Evolutionary conservation across 2,329 filamentous ascomycete genomes (phyloP).

Genomic region (Hirsutella rhossiliensis): DNA sequence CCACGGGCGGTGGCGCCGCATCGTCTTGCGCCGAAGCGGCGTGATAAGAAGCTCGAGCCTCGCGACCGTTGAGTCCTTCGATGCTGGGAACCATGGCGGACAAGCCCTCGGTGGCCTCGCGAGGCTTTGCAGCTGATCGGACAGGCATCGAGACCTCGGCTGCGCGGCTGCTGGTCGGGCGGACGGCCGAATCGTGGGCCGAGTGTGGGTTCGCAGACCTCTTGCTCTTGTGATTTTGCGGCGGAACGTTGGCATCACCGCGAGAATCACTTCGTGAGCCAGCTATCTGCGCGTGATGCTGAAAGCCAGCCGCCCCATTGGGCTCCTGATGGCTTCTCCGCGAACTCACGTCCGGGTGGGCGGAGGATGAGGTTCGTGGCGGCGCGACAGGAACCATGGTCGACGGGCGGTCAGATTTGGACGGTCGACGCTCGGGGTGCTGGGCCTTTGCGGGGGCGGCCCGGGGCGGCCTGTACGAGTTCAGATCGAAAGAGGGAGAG

Average conservation of each 20-base stretch:
- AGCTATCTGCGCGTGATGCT: slow-evolving; percentile 26
- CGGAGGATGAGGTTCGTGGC: slow-evolving; percentile 75
- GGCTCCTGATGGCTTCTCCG: slow-evolving; percentile 31
- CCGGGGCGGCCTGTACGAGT: slow-evolving; percentile 35
- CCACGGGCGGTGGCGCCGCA: slow-evolving; percentile 31
- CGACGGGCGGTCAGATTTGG: slow-evolving; percentile 39
- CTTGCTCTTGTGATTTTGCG: slow-evolving; percentile 17
- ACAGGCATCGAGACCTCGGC: slow-evolving; percentile 30
- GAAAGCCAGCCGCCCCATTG: slow-evolving; percentile 31
- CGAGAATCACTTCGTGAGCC: slow-evolving; percentile 21
- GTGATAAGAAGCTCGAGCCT: slow-evolving; percentile 11
- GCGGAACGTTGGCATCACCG: slow-evolving; percentile 13
- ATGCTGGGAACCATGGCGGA: slow-evolving; percentile 44
- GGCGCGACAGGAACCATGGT: slow-evolving; percentile 62
- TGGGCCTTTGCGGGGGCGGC: slow-evolving; percentile 27
- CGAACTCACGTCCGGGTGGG: slow-evolving; percentile 30
- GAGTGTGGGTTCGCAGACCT: slow-evolving; percentile 13
- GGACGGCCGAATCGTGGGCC: slow-evolving; percentile 25
- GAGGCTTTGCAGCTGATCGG: slow-evolving; percentile 40
- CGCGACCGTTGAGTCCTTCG: slow-evolving; percentile 18
- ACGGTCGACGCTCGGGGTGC: slow-evolving; percentile 28
- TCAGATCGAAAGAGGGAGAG: slow-evolving; percentile 20
- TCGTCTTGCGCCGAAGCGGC: slow-evolving; percentile 18
- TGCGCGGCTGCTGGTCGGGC: slow-evolving; percentile 16
- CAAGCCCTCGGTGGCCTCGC: slow-evolving; percentile 69